Evolutionary conservation across 108 stramenopile genomes (phyloP).

Genomic region (Nannochloropsis oceanica): DNA sequence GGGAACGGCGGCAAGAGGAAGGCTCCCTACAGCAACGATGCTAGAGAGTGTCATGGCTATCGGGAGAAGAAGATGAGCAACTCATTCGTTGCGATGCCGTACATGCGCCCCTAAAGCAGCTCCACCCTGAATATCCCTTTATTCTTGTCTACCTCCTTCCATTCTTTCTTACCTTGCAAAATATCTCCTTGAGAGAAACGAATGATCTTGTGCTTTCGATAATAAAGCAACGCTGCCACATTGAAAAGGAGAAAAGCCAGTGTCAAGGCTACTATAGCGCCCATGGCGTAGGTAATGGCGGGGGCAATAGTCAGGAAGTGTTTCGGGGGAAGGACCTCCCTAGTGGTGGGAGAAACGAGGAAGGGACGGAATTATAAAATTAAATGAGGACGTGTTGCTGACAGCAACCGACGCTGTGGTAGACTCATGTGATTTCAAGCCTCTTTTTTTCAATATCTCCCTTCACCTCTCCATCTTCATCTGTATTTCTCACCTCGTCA

Average conservation of each 20-base stretch:
- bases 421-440: no score
- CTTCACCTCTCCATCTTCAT: no score
- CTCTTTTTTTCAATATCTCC: no score
- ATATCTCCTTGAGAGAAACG: neutral
- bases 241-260: neutral
- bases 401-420: no score
- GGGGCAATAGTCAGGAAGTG: neutral
- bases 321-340: neutral
- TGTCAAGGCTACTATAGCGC: neutral
- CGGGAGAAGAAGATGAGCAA: neutral
- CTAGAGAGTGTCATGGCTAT: neutral
- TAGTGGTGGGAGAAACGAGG: neutral
- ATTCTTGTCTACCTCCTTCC: neutral
- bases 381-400: no score
- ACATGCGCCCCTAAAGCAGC: no score
- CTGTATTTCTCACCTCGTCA: neutral
- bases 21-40: neutral
- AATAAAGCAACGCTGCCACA: neutral
- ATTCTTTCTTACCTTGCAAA: neutral
- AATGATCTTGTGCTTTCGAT: neutral
- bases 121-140: neutral
- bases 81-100: no score
- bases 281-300: neutral
- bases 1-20: neutral
- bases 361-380: neutral